Conservation (phyloP, 192 early-diverging fungal species). For the Backusella morwellensis region DNA sequence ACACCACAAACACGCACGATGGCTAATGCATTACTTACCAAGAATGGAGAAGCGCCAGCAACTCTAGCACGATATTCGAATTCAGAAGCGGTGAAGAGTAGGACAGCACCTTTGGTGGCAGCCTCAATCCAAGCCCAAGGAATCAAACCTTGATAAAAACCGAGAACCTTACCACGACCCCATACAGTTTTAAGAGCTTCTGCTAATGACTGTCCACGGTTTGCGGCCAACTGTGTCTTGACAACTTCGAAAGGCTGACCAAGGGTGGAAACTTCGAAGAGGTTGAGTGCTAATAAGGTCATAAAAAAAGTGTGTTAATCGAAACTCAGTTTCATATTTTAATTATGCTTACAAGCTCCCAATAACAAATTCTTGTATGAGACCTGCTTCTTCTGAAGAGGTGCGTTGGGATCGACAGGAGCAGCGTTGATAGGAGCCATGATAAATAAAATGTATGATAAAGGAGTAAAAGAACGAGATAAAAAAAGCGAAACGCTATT, state of each 20-base stretch:
- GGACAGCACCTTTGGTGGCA: constrained; percentile 58
- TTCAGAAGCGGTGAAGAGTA: constrained; percentile 63
- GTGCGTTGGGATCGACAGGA: constrained; percentile 22
- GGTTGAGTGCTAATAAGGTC: constrained; percentile 50
- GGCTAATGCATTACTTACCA: constrained; percentile 33
- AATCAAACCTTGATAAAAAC: constrained; percentile 92
- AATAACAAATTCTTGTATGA: constrained; percentile 84
- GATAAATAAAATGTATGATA: not conserved
- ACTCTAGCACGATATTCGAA: constrained; percentile 50
- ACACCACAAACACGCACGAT: not conserved
- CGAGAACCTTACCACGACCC: constrained; percentile 80
- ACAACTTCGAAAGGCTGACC: constrained; percentile 96
- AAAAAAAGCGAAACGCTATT: not conserved
- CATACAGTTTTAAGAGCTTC: constrained; percentile 76
- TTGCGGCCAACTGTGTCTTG: constrained; percentile 94
- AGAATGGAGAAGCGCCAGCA: constrained; percentile 55
- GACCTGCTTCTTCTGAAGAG: constrained; percentile 80
- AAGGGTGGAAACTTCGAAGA: constrained; percentile 89
- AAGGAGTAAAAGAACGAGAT: not conserved
- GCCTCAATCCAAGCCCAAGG: constrained; percentile 68
- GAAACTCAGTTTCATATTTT: not conserved
- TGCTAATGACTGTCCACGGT: constrained; percentile 79
- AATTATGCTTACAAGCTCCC: constrained; percentile 65
- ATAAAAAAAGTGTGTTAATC: not conserved
- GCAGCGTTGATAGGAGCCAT: constrained; percentile 20